A percentile compares a stretch with the other conserved stretches of the same genome.
phyloP scores from a whole-genome alignment of 2,329 filamentous ascomycete species.

The Clonostachys byssicola region DNA sequence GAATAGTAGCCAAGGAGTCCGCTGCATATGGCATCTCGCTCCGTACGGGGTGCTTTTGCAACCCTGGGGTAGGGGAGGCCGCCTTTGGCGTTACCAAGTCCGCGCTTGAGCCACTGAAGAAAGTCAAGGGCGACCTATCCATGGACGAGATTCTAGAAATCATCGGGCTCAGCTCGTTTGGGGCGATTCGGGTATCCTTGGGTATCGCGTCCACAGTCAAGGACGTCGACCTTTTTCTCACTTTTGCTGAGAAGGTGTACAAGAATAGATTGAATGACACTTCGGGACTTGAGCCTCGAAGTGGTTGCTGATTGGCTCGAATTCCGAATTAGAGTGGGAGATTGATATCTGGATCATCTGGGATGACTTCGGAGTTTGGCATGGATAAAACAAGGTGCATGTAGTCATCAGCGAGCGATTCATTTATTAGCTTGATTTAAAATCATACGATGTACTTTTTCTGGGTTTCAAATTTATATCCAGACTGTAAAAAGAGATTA shows the following conservation, averaged over 20 bases:
- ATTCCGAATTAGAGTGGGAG: too few relatives aligned
- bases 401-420: too few relatives aligned
- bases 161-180: constrained; percentile 14
- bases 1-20: constrained; percentile 25
- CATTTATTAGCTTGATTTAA: too few relatives aligned
- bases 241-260: constrained; percentile 23
- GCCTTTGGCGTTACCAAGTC: constrained; percentile 19
- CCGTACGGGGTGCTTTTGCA: constrained; percentile 36
- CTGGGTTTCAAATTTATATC: too few relatives aligned
- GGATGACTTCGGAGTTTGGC: too few relatives aligned
- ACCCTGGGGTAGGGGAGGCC: constrained; percentile 30
- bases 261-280: constrained; percentile 14
- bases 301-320: too few relatives aligned
- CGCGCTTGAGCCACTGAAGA: constrained; percentile 5
- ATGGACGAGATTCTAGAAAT: constrained; percentile 11
- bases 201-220: constrained; percentile 25
- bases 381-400: too few relatives aligned
- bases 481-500: too few relatives aligned
- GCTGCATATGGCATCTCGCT: constrained; percentile 26
- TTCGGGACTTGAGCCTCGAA: too few relatives aligned
- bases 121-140: constrained; percentile 6
- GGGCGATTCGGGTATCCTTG: constrained; percentile 31
- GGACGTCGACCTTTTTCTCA: constrained; percentile 28
- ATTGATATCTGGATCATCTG: too few relatives aligned
- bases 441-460: too few relatives aligned